Base-by-base conservation (phyloP, 2,329 filamentous ascomycete genomes). In the Cladophialophora chaetospira region DNA sequence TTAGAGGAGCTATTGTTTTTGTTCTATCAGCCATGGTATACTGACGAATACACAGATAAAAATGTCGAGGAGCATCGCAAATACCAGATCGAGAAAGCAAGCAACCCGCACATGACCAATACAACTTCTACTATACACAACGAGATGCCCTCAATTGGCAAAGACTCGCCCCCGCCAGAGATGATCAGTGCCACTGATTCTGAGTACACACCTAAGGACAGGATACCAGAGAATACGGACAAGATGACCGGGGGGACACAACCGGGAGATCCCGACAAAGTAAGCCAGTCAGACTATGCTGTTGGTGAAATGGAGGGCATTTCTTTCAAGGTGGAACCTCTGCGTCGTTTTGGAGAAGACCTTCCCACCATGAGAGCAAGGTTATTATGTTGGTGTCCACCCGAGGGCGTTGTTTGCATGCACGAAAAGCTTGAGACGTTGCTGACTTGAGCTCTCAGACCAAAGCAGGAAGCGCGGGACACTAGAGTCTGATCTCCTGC, bases 381-480 rank as follows among this genome's bases (percentile, higher is more conserved):
- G 64, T 84, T 99, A 70, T 79, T 88, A 75, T 89, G 75, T 78
- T 64, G 60, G 76, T 75, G 60, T 49, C 55, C 26, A 52, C 50
- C 43, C 54, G 40, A 51, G 11, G 29, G 21, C 6, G 38, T 35
- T n/a, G n/a, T n/a, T n/a, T 28, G 26, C 15, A 19, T 28, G 8
- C 23, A 5, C 6, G 17, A 28, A 19, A 17, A n/a, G 46, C 19
- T 10, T 23, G 53, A 15, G 3, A n/a, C 13, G 8, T n/a, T 45
- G 47, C 44, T 63, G 45, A 66, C 61, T 50, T 28, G 29, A 52
- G 26, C 25, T 28, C 36, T 10, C 60, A 60, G 93, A 99, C 79
- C 94, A 99, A 77, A 94, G 89, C 73, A 89, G 94, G 67, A 99
- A 99, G 77, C 87, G 94, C 71, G 94, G 94, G 66, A 97, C 89